Base-by-base conservation (phyloP, 1,284 basidiomycete species). In the Trichosporon inkin region DNA sequence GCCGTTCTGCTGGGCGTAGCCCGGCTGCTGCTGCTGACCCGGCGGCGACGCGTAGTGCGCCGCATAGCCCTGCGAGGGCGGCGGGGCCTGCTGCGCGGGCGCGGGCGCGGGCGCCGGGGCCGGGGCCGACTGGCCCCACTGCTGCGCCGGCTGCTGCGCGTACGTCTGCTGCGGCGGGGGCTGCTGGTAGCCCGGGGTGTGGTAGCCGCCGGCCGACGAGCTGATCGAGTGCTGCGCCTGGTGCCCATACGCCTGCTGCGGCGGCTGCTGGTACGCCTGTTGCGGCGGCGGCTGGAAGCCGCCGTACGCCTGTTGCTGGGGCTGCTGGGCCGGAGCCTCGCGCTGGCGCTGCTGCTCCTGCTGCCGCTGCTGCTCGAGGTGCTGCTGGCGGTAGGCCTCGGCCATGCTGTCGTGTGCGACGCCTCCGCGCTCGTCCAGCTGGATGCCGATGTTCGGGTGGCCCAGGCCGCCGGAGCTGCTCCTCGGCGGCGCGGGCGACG, bases 321-420 rank as follows among this genome's bases (percentile, higher is more conserved):
- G 71, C 58, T 63, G 68, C 16, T 68, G 69, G 16, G 63, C 62
- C 36, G 61, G 67, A 35, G 61, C 58, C n/a, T 67, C 69, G 36
- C 69, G 65, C 40, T 67, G 63, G 57, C 70, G 68, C 49, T 60
- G 66, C 22, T 72, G 69, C 53, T 62, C 64, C 52, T 68, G 68
- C 55, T 71, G 71, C 39, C 65, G 63, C 57, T 73, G 73, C 53
- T 73, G 70, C 53, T 74, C 69, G 59, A 76, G 68, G 63, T 76
- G 72, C 59, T 76, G 73, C 14, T 73, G 55, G 34, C 77, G 68
- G 65, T 81, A 82, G 47, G 79, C 75, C 49, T 82, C 81, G 0
- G 89, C 89, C 86, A 92, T 87, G 53, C 85, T 83, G 77, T 94
- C 90, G 66, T 88, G 84, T 20, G 86, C 81, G 10, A 93, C 90